phyloP scores from a whole-genome alignment of 2,329 filamentous ascomycete genomes.

The Akanthomyces muscarius region DNA sequence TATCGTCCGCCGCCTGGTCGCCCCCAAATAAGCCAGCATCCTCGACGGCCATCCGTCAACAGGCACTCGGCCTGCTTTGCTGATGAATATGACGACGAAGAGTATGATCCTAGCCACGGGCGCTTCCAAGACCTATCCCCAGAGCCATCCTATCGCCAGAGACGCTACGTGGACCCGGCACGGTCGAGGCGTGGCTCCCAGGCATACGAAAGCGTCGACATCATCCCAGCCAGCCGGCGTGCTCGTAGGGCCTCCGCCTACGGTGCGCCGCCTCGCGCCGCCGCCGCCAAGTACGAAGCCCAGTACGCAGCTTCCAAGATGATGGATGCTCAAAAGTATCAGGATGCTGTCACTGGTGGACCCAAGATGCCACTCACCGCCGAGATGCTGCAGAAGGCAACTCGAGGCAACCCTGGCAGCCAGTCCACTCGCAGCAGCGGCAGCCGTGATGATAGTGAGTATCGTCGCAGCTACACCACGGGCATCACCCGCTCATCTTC shows the following conservation, averaged over 20 bases:
- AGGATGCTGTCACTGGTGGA: slow-evolving; percentile 39
- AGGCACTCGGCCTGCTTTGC: slow-evolving; percentile 32
- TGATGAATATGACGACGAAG: slow-evolving; percentile 37
- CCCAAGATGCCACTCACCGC: slow-evolving; percentile 53
- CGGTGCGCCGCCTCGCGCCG: slow-evolving; percentile 31
- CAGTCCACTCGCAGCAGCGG: slow-evolving; percentile 55
- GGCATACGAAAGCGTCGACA: slow-evolving; percentile 37
- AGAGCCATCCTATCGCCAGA: slow-evolving; percentile 31
- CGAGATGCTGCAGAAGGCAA: slow-evolving; percentile 50
- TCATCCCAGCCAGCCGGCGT: slow-evolving; percentile 36
- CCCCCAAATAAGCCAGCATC: slow-evolving; percentile 23
- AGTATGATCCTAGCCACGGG: slow-evolving; percentile 31
- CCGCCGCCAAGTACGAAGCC: slow-evolving; percentile 33
- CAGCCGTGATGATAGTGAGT: slow-evolving; percentile 62
- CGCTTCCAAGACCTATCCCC: slow-evolving; percentile 39
- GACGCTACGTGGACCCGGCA: slow-evolving; percentile 30
- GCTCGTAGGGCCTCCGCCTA: slow-evolving; percentile 41
- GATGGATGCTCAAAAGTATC: slow-evolving; percentile 29
- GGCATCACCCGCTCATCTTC: slow-evolving; percentile 52
- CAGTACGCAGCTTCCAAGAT: slow-evolving; percentile 37
- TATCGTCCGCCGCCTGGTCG: slow-evolving; percentile 28
- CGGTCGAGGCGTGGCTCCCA: slow-evolving; percentile 34
- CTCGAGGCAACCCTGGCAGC: slow-evolving; percentile 46
- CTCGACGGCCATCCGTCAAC: slow-evolving; percentile 27
- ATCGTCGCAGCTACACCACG: slow-evolving; percentile 57